A percentile compares a stretch with the other conserved stretches of the same genome.
These are phyloP conservation scores for Apium graveolens DNA, from an alignment of 129 eudicot genomes.

Conservation along the genomic window DNA sequence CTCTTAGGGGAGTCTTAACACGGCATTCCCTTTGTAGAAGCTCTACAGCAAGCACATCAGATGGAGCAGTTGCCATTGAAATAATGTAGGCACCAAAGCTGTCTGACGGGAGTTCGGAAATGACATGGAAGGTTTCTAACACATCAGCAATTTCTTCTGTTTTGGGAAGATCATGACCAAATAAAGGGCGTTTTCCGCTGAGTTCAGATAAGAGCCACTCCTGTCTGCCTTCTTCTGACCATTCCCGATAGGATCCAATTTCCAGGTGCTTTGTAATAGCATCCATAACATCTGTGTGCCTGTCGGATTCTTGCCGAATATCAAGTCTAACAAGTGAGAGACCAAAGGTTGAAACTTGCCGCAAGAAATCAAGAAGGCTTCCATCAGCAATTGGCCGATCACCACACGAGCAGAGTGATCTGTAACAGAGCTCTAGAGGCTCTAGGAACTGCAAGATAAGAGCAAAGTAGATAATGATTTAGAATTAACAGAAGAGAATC, in stretches of 20 bases:
- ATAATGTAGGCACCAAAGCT: slow-evolving; percentile 71
- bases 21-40: slow-evolving; percentile 66
- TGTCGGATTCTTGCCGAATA: slow-evolving; percentile 72
- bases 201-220: slow-evolving; percentile 81
- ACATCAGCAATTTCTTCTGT: slow-evolving; percentile 72
- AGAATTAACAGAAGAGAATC: too few species aligned
- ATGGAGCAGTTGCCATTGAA: slow-evolving; percentile 78
- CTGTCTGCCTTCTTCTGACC: slow-evolving; percentile 64
- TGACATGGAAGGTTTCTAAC: slow-evolving; percentile 56
- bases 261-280: slow-evolving; percentile 61
- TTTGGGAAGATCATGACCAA: slow-evolving; percentile 65
- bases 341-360: slow-evolving; percentile 84
- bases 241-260: slow-evolving; percentile 61
- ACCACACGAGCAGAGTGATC: slow-evolving; percentile 72
- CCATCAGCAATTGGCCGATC: slow-evolving; percentile 81
- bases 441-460: slow-evolving; percentile 48
- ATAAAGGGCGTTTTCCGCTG: slow-evolving; percentile 60
- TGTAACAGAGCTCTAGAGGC: slow-evolving; percentile 78
- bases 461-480: neutral
- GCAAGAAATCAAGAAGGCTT: slow-evolving; percentile 74
- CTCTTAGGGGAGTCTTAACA: slow-evolving; percentile 49
- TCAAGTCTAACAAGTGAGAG: slow-evolving; percentile 73
- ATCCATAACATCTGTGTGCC: slow-evolving; percentile 68
- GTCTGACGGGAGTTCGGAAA: slow-evolving; percentile 68
- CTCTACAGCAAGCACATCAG: slow-evolving; percentile 86